Evolutionary conservation across 2,329 filamentous ascomycete genomes (phyloP).

Genomic region (Aspergillus sp.): DNA sequence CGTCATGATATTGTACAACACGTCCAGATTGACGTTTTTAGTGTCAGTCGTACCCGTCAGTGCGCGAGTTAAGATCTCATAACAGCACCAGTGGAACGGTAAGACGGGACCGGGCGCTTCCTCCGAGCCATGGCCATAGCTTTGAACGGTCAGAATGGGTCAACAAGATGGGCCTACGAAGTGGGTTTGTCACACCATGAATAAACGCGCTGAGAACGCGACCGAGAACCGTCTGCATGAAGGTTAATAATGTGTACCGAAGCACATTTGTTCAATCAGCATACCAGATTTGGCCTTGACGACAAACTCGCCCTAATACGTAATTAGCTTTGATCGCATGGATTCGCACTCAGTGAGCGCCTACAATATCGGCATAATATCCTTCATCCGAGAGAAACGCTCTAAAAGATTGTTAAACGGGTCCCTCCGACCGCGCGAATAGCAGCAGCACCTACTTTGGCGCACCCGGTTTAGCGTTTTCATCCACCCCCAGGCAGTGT

Average conservation of each 20-base stretch:
- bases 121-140: conserved; percentile 23
- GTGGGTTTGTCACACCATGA: conserved; percentile 16
- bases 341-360: background rate
- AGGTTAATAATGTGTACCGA: background rate
- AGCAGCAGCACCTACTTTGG: conserved; percentile 15
- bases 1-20: conserved; percentile 21
- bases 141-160: conserved; percentile 8
- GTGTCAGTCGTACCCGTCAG: conserved; percentile 19
- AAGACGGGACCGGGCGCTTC: conserved; percentile 22
- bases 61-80: conserved; percentile 22
- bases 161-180: background rate
- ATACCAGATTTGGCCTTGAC: conserved; percentile 19
- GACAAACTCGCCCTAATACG: conserved; percentile 20
- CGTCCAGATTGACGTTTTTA: conserved; percentile 16
- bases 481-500: conserved; percentile 19
- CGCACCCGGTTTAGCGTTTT: conserved; percentile 9
- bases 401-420: conserved; percentile 8
- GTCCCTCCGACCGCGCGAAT: background rate
- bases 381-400: conserved; percentile 23
- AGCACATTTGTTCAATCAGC: background rate
- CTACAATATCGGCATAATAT: conserved; percentile 25
- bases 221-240: background rate
- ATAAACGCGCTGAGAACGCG: conserved; percentile 8
- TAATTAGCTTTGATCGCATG: background rate
- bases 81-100: conserved; percentile 26